Conservation (phyloP, 2,329 filamentous ascomycete species). For the Diaporthe helianthi region DNA sequence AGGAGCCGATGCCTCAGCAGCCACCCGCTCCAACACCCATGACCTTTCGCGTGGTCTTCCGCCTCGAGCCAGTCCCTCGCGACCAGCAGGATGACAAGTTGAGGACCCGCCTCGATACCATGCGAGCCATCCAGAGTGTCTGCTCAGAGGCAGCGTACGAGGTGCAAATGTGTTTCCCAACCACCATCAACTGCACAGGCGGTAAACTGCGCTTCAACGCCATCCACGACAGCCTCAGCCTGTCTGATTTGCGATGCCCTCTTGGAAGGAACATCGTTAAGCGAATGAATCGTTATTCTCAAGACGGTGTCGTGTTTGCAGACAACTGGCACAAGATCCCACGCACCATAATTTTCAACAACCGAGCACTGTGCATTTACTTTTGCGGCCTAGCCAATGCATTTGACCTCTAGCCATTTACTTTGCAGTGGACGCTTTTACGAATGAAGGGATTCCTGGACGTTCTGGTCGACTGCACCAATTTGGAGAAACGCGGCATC, state of each 20-base stretch:
- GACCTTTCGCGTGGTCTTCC: background rate
- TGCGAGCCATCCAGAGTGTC: background rate
- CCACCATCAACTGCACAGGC: background rate
- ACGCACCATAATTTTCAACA: background rate
- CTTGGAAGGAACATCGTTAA: accelerated
- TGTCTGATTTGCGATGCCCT: background rate
- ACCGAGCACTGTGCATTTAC: background rate
- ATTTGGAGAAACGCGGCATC: background rate
- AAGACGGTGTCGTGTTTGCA: background rate
- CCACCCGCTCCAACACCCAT: background rate
- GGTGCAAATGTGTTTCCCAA: background rate
- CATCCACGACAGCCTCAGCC: background rate
- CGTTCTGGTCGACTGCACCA: background rate
- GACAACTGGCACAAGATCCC: background rate
- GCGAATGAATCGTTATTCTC: background rate
- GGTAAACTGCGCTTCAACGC: background rate
- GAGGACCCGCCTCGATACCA: background rate
- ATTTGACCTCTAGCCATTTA: too few species aligned
- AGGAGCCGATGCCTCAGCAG: background rate
- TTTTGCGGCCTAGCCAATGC: too few species aligned
- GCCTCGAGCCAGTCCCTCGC: background rate
- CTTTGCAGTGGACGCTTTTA: too few species aligned
- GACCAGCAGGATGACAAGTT: background rate
- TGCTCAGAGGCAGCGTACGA: background rate
- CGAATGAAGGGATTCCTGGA: background rate